These are phyloP conservation scores for Botrytis aclada DNA, from an alignment of 2,329 filamentous ascomycete species.

Conservation along the genomic window DNA sequence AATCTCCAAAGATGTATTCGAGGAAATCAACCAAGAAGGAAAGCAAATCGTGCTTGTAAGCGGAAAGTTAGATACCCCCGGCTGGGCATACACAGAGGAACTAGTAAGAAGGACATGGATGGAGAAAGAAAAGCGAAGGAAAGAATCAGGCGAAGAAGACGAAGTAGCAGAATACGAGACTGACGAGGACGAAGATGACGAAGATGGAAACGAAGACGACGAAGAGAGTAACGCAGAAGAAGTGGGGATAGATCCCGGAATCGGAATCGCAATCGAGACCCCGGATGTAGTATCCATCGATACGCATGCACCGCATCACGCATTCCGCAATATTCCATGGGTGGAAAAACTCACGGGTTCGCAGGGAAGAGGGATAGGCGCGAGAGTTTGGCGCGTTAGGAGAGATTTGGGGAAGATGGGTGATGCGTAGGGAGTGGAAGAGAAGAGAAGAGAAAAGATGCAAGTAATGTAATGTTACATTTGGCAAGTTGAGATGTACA, in stretches of 20 bases:
- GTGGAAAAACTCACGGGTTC: conserved; percentile 55
- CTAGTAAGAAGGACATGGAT: conserved; percentile 41
- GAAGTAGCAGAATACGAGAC: background rate
- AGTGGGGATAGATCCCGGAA: background rate
- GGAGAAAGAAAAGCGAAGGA: conserved; percentile 23
- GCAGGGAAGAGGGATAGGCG: conserved; percentile 55
- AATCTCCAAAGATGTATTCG: conserved; percentile 43
- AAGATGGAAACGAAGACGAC: background rate
- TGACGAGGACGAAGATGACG: conserved; percentile 13
- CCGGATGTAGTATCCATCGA: background rate
- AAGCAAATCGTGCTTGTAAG: conserved; percentile 60
- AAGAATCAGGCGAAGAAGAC: conserved; percentile 2
- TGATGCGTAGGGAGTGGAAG: conserved; percentile 14
- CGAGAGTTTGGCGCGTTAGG: conserved; percentile 61
- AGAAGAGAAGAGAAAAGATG: background rate
- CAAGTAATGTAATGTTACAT: background rate
- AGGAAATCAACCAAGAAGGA: conserved; percentile 42
- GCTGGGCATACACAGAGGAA: conserved; percentile 68
- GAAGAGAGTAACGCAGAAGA: background rate
- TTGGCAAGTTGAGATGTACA: background rate
- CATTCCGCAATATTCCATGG: conserved; percentile 50
- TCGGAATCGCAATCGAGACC: background rate
- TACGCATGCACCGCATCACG: conserved; percentile 6
- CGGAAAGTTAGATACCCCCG: conserved; percentile 65
- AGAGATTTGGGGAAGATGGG: conserved; percentile 53